Evolutionary conservation across 2,329 filamentous ascomycete genomes (phyloP).

Genomic region (Epichloe sibirici): DNA sequence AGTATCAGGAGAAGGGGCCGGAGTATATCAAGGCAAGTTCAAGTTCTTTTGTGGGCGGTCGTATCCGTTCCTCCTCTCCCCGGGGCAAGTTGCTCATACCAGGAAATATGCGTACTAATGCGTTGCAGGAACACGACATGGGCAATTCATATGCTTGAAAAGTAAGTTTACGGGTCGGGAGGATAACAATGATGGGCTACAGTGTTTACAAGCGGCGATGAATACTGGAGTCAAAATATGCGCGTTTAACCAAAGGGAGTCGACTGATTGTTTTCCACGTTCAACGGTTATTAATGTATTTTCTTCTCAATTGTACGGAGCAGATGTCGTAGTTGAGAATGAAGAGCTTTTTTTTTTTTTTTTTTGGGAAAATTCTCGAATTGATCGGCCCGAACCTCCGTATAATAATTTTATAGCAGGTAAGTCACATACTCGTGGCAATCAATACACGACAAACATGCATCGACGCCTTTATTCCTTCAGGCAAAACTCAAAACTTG

Average conservation of each 20-base stretch:
- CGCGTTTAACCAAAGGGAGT: neutral
- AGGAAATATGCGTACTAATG: neutral
- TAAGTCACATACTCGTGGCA: too few relatives aligned
- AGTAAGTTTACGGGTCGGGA: neutral
- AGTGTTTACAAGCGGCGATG: neutral
- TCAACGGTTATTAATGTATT: too few relatives aligned
- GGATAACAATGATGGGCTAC: neutral
- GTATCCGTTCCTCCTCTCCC: neutral
- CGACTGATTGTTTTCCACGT: neutral
- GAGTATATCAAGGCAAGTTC: constrained; percentile 79
- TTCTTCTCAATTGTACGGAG: neutral
- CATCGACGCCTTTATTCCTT: too few relatives aligned
- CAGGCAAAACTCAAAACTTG: neutral
- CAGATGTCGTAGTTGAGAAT: neutral
- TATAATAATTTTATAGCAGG: too few relatives aligned
- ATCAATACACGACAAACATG: too few relatives aligned
- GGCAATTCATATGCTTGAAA: constrained; percentile 46
- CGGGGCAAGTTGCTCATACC: too few relatives aligned
- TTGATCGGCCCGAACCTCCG: too few relatives aligned
- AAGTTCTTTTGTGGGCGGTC: constrained; percentile 13
- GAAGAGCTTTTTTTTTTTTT: too few relatives aligned
- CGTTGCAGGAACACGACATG: constrained; percentile 48
- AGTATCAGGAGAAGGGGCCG: constrained; percentile 82
- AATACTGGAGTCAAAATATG: neutral
- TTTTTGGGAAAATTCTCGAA: too few relatives aligned